Conservation (phyloP, 192 early-diverging fungal genomes). For the Umbelopsis vinacea region DNA sequence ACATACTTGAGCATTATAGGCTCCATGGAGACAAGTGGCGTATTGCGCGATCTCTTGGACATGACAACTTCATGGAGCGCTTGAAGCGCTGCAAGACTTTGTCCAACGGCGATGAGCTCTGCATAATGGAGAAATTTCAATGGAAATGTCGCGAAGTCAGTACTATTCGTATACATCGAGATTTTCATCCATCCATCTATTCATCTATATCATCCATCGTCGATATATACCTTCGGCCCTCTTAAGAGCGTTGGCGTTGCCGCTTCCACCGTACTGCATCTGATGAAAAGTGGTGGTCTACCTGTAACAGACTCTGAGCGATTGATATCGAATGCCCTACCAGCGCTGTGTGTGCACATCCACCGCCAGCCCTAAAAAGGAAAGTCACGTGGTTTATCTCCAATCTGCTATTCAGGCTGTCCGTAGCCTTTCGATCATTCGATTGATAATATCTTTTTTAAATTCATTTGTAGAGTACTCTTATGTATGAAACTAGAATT, state of each 20-base stretch:
- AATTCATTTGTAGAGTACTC: too few species aligned
- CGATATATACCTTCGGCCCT: conserved; percentile 76
- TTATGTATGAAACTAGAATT: too few species aligned
- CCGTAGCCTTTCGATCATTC: too few species aligned
- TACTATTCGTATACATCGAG: conserved; percentile 8
- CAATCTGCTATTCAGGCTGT: too few species aligned
- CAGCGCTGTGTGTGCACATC: too few species aligned
- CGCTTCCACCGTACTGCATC: conserved; percentile 21
- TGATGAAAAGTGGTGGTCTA: neutral
- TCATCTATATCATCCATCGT: conserved; percentile 8
- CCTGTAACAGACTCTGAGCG: too few species aligned
- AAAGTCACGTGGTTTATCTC: too few species aligned
- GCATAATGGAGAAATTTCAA: conserved; percentile 8
- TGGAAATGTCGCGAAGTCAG: neutral
- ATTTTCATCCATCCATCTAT: conserved; percentile 25
- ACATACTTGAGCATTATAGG: conserved; percentile 94
- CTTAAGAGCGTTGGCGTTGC: conserved; percentile 74
- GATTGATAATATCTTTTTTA: too few species aligned
- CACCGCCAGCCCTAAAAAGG: too few species aligned
- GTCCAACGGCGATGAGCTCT: conserved; percentile 86
- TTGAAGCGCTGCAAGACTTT: conserved; percentile 81
- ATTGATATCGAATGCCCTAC: neutral
- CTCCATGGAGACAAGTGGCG: conserved; percentile 80
- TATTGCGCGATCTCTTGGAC: conserved; percentile 85
- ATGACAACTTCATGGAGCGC: conserved; percentile 92